Evolutionary conservation across 768 basidiomycete genomes (phyloP), one percentile per base, ranked within the genome.

Genomic region (Mycena rebaudengoi): DNA sequence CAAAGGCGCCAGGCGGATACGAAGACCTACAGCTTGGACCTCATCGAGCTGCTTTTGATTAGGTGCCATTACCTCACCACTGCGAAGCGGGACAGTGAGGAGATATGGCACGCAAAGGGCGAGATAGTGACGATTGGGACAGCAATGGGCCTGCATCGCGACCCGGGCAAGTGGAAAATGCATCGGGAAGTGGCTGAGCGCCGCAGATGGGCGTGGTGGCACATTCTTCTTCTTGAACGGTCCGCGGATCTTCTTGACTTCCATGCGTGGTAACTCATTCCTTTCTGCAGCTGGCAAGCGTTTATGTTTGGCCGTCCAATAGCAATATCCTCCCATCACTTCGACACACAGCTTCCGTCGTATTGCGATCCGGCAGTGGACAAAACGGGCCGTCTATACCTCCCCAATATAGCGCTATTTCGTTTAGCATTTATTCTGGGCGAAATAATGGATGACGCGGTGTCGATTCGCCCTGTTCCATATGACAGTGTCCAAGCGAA

Each of bases 131-230:
- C 87, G 26, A 88, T 93, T 61, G 91, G 84, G 8, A 90, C 87
- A 67, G 93, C 92, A 13, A 89, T 95, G 88, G 94, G 94, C 11
- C 78, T 95, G 8, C 93, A 95, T 76, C 87, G 94, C 20, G 94
- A 95, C 76, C 93, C 93, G n/a, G 88, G 85, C 43, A 88, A 88
- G 72, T 92, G 88, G 84, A 84, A 85, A 64, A 89, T 92, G 83
- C 86, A 83, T 50, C 82, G 83, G 60, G 88, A 88, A 61, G 77
- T 88, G 11, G 89, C 91, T 33, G 93, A 94, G 73, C 84, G 93
- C 60, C 82, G 94, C 51, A 82, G 93, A 55, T 94, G 93, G 93
- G 91, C 91, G 7, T 95, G 93, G 93, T 95, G 93, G 93, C 91
- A 95, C 75, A 91, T 92, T 63, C 76, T 95, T 35, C 80, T 92